Conservation (phyloP, 352 stramenopile genomes). For the Globisporangium splendens region DNA sequence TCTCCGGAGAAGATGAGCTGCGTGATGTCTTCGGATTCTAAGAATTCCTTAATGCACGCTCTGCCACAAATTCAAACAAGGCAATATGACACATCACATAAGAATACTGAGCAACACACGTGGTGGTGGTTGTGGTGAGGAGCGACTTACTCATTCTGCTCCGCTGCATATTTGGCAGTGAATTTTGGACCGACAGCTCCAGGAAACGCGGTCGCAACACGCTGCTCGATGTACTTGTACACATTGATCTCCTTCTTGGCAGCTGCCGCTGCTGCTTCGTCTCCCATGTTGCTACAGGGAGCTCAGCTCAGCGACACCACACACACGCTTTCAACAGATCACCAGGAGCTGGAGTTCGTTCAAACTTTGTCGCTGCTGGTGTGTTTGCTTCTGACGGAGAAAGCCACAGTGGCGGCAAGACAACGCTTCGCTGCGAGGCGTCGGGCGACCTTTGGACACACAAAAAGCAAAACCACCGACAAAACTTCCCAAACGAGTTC, state of each 20-base stretch:
- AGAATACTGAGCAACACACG: background rate
- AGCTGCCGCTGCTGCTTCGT: slow-evolving; percentile 29
- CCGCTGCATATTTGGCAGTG: slow-evolving; percentile 76
- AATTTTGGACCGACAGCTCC: slow-evolving; percentile 66
- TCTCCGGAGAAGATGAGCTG: slow-evolving; percentile 89
- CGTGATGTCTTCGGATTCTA: slow-evolving; percentile 81
- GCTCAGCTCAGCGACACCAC: slow-evolving; percentile 6
- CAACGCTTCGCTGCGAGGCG: no score
- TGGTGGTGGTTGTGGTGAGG: no score
- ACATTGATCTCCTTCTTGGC: slow-evolving; percentile 72
- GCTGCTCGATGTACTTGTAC: slow-evolving; percentile 79
- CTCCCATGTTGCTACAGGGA: slow-evolving; percentile 32
- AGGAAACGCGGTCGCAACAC: slow-evolving; percentile 70
- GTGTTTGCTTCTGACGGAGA: no score
- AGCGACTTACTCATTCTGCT: slow-evolving; percentile 66
- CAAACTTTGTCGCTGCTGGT: background rate
- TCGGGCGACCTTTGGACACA: no score
- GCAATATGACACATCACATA: background rate
- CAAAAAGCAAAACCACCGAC: no score
- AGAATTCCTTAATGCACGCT: slow-evolving; percentile 85
- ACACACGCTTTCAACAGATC: background rate
- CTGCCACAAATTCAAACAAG: slow-evolving; percentile 16
- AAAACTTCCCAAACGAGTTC: no score
- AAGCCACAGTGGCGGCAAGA: no score
- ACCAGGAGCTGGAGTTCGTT: background rate